Base-by-base conservation (phyloP, 495 filamentous ascomycete species). In the Penicillium parvum region DNA sequence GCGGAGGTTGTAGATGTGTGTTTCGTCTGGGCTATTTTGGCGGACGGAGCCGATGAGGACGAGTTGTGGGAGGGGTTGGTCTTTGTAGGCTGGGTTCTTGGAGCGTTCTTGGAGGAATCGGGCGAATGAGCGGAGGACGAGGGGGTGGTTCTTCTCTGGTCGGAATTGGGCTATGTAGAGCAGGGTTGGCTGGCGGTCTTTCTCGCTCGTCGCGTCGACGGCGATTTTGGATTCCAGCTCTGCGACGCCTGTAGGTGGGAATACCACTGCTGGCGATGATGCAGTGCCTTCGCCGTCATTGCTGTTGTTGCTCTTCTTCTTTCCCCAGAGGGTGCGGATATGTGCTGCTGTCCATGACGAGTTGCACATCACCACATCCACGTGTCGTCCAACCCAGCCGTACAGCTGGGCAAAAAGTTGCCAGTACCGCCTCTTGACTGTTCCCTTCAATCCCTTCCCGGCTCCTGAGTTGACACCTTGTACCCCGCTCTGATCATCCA, bases 101-200 rank as follows among this genome's bases (percentile, higher is more conserved):
- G 72, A 64, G 29, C 72, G 53, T 45, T 69, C 55, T 43, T 69
- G 53, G 25, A 82, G 63, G 57, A 92, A 86, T 32, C 82, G 71
- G 3, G 88, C 79, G 53, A 96, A 98, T 0, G 94, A 79, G 43
- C 85, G 76, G 15, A 98, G 66, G 18, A 98, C 78, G 6, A 95
- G 72, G 20, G 81, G 70, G 63, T 97, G 94, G 60, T 95, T 96
- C 71, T 98, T 98, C 59, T 98, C 92, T 0, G 92, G 90, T 0
- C 92, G 82, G 67, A 97, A 98, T 62, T 98, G 92, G 3, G 92
- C 92, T 40, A 98, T 95, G 68, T 94, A 97, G 5, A 98, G 71
- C 27, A 97, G 58, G 17, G 79, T 69, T 17, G 78, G 81, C 56
- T 85, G 73, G 21, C 92, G 81, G 26, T 59, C 59, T 50, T 63